Percentiles rank a stretch among this genome's conserved stretches.
These are phyloP conservation scores for Barnettozyma wickerhamii DNA, from an alignment of 805 yeast genomes.

Conservation along the genomic window DNA sequence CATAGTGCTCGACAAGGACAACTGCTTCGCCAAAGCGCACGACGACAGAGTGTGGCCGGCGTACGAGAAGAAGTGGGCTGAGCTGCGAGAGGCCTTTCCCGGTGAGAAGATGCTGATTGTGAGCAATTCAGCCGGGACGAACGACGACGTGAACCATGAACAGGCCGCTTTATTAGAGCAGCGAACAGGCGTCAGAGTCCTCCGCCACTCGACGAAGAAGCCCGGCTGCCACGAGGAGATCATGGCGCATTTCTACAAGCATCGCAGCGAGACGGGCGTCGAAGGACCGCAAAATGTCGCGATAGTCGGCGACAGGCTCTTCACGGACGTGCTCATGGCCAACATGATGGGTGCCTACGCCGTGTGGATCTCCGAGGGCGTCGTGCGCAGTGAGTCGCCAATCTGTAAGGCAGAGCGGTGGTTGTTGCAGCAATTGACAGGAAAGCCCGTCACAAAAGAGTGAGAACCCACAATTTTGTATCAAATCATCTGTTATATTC, in stretches of 20 bases:
- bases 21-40: conserved; percentile 86
- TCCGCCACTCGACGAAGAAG: conserved; percentile 70
- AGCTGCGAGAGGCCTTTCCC: conserved; percentile 54
- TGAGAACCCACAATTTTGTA: conserved; percentile 1
- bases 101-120: conserved; percentile 67
- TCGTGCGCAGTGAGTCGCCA: conserved; percentile 44
- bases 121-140: conserved; percentile 90
- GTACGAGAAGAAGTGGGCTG: conserved; percentile 52
- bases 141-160: conserved; percentile 55
- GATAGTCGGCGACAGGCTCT: conserved; percentile 84
- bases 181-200: conserved; percentile 63
- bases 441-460: not conserved
- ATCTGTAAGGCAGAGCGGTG: conserved; percentile 52
- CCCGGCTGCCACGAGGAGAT: conserved; percentile 80
- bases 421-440: conserved; percentile 14
- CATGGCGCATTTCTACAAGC: conserved; percentile 47
- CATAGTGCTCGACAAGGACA: conserved; percentile 88
- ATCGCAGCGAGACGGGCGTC: conserved; percentile 41
- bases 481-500: not conserved
- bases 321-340: conserved; percentile 93
- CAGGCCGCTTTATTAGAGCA: conserved; percentile 63
- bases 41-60: conserved; percentile 77
- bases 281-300: conserved; percentile 60
- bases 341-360: conserved; percentile 87
- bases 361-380: conserved; percentile 82